Evolutionary conservation across 2,329 filamentous ascomycete genomes (phyloP).

Genomic region (Ascochyta pisi): DNA sequence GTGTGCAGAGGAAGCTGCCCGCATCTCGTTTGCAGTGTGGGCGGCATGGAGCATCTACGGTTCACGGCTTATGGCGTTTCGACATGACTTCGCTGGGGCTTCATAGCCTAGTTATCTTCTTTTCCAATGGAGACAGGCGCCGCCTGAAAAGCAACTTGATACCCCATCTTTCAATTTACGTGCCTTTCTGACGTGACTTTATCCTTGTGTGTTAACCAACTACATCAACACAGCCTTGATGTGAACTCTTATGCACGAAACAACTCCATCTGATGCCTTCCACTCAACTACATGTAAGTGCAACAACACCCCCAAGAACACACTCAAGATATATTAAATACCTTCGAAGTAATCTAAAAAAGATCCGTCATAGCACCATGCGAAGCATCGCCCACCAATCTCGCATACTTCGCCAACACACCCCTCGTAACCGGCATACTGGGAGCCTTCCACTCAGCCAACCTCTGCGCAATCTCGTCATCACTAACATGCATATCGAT

Average conservation of each 20-base stretch:
- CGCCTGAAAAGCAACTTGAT: slow-evolving; percentile 43
- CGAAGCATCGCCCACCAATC: slow-evolving; percentile 87
- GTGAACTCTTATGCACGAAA: no score
- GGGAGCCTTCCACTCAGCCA: slow-evolving; percentile 73
- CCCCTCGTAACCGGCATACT: slow-evolving; percentile 78
- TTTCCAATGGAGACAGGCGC: slow-evolving; percentile 42
- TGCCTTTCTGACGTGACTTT: slow-evolving; percentile 9
- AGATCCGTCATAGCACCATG: slow-evolving; percentile 89
- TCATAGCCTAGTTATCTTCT: slow-evolving; percentile 42
- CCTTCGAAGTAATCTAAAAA: slow-evolving; percentile 52
- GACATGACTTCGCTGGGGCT: slow-evolving; percentile 38
- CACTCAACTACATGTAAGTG: no score
- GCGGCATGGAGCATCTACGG: slow-evolving; percentile 39
- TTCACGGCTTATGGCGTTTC: slow-evolving; percentile 49
- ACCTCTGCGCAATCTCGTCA: slow-evolving; percentile 71
- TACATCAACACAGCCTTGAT: no score
- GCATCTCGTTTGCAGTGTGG: slow-evolving; percentile 31
- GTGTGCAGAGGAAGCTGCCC: slow-evolving; percentile 26
- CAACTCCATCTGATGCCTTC: no score
- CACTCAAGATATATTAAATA: no score
- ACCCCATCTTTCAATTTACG: slow-evolving; percentile 22
- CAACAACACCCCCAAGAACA: no score
- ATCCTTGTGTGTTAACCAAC: no score
- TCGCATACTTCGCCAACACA: slow-evolving; percentile 87
- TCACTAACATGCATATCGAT: slow-evolving; percentile 75